phyloP scores from a whole-genome alignment of 2,329 filamentous ascomycete genomes.

The Chrysoporthe puriensis region DNA sequence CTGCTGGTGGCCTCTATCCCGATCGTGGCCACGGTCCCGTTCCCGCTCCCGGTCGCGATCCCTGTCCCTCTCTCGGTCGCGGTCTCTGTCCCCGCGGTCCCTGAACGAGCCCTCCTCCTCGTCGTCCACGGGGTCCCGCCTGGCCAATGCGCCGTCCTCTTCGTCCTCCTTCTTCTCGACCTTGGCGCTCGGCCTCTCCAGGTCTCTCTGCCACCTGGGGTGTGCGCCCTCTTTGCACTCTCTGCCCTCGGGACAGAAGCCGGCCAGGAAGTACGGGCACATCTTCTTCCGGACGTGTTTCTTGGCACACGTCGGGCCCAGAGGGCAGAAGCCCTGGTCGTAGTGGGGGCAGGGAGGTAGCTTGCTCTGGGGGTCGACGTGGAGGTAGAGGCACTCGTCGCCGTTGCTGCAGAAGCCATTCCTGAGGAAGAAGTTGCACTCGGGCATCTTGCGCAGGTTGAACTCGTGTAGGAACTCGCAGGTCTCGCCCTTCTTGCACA shows the following conservation, averaged over 20 bases:
- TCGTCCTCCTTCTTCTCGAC: slow-evolving; percentile 66
- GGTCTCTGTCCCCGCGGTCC: slow-evolving; percentile 43
- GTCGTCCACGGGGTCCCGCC: slow-evolving; percentile 37
- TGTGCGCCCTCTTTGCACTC: slow-evolving; percentile 81
- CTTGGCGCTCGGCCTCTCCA: slow-evolving; percentile 76
- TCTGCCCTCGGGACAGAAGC: slow-evolving; percentile 86
- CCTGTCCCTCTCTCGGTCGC: slow-evolving; percentile 41
- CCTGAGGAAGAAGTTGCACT: slow-evolving; percentile 94
- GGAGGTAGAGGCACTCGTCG: slow-evolving; percentile 92
- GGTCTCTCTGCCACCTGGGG: slow-evolving; percentile 76
- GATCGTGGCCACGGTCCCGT: slow-evolving; percentile 32
- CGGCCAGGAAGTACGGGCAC: slow-evolving; percentile 85
- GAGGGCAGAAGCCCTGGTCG: slow-evolving; percentile 90
- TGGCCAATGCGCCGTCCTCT: slow-evolving; percentile 49
- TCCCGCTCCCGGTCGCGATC: slow-evolving; percentile 42
- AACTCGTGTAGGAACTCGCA: slow-evolving; percentile 99
- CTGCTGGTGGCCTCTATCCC: slow-evolving; percentile 37
- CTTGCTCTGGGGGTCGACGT: slow-evolving; percentile 82
- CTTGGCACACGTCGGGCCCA: slow-evolving; percentile 85
- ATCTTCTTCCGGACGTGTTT: slow-evolving; percentile 83
- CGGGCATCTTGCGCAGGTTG: slow-evolving; percentile 96
- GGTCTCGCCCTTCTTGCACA: slow-evolving; percentile 95
- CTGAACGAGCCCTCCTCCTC: slow-evolving; percentile 39
- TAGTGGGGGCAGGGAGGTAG: slow-evolving; percentile 86
- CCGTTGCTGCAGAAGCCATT: slow-evolving; percentile 96